Evolutionary conservation across 2,329 filamentous ascomycete species (phyloP).

Genomic region (Ophiosphaerella korrae): DNA sequence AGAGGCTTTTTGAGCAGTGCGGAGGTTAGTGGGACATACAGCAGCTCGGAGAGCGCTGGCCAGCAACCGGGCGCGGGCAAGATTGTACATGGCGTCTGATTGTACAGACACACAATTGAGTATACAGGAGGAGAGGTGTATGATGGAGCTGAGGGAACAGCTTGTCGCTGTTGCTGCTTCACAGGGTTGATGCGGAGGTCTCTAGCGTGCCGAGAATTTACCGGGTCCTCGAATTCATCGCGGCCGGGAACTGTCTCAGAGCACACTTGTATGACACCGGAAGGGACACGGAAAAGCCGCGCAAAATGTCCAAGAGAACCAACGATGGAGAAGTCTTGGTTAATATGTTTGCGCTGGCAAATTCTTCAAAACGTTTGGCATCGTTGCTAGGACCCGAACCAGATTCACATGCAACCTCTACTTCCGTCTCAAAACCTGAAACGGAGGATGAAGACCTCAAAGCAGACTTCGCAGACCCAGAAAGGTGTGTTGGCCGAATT

Average conservation of each 20-base stretch:
- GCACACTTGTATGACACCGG: constrained; percentile 10
- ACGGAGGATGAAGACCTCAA: constrained; percentile 59
- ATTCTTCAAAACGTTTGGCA: constrained; percentile 59
- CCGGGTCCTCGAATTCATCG: constrained; percentile 33
- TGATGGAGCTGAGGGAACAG: constrained; percentile 32
- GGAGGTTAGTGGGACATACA: constrained; percentile 58
- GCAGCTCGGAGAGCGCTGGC: constrained; percentile 79
- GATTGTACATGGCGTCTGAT: constrained; percentile 76
- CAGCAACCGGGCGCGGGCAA: constrained; percentile 76
- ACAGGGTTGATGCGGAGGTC: constrained; percentile 37
- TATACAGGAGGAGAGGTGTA: constrained; percentile 18
- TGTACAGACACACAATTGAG: constrained; percentile 31
- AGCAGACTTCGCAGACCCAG: constrained; percentile 58
- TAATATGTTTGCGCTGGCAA: constrained; percentile 60
- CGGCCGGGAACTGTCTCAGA: constrained; percentile 28
- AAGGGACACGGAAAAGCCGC: constrained; percentile 6
- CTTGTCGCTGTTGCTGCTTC: constrained; percentile 29
- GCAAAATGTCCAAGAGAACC: constrained; percentile 40
- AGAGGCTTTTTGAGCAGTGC: constrained; percentile 35
- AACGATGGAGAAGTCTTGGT: constrained; percentile 60
- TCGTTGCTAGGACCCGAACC: constrained; percentile 61
- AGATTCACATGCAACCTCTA: constrained; percentile 41
- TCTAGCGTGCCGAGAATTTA: constrained; percentile 40
- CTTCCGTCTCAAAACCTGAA: constrained; percentile 51
- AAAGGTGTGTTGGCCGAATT: constrained; percentile 52